These are phyloP conservation scores for Candida ficus DNA, from an alignment of 805 yeast species.

Conservation along the genomic window DNA sequence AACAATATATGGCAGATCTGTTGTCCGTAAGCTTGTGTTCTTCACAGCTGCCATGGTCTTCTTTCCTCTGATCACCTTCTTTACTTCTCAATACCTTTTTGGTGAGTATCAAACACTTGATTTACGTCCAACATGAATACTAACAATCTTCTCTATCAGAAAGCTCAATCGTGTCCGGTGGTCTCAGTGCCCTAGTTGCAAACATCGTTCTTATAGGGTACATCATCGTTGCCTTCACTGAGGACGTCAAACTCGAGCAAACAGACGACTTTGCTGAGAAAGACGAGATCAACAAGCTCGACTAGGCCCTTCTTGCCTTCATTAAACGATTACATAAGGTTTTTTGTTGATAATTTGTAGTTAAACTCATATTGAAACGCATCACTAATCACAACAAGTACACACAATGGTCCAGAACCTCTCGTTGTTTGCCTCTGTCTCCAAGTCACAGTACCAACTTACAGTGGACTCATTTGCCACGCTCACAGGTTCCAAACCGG, in stretches of 20 bases:
- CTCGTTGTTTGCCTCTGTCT: slow-evolving; percentile 17
- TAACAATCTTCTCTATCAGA: slow-evolving; percentile 12
- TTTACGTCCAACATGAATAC: slow-evolving; percentile 26
- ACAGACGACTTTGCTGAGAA: slow-evolving; percentile 22
- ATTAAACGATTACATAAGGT: slow-evolving; percentile 6
- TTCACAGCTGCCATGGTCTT: slow-evolving; percentile 75
- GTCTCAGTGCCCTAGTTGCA: slow-evolving; percentile 73
- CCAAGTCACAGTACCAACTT: slow-evolving; percentile 14
- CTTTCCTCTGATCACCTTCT: slow-evolving; percentile 61
- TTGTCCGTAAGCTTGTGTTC: slow-evolving; percentile 60
- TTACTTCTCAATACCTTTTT: slow-evolving; percentile 39
- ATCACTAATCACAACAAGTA: too few species aligned
- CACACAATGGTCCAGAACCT: slow-evolving; percentile 28
- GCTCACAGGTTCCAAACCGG: slow-evolving; percentile 18
- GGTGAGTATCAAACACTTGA: slow-evolving; percentile 16
- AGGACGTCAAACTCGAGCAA: slow-evolving; percentile 39
- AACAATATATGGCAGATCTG: slow-evolving; percentile 37
- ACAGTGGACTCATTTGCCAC: slow-evolving; percentile 18
- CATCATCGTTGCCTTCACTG: slow-evolving; percentile 69
- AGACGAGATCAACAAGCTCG: slow-evolving; percentile 31
- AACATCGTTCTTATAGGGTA: slow-evolving; percentile 70
- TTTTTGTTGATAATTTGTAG: not conserved
- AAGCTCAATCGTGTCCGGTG: slow-evolving; percentile 68
- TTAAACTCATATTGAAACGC: not conserved
- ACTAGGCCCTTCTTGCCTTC: slow-evolving; percentile 11